A percentile compares a stretch with the other conserved stretches of the same genome.
Evolutionary conservation across 129 eudicot genomes (phyloP).

Genomic region (Mikania micrantha): DNA sequence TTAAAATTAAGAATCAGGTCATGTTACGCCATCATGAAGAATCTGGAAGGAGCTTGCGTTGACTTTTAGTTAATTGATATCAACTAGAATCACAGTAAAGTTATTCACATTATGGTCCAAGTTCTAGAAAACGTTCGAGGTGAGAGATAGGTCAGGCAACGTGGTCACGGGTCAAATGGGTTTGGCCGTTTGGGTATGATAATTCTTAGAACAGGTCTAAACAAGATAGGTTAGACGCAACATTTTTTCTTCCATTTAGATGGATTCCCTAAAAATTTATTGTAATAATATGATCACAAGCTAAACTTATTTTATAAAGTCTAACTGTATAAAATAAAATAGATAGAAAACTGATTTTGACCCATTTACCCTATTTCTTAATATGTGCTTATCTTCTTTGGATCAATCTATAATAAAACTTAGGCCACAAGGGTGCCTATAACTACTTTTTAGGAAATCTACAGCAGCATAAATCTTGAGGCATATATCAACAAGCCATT

Average conservation of each 20-base stretch:
- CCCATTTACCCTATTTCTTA: neutral
- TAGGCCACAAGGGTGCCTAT: conserved; percentile 6
- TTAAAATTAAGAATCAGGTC: conserved; percentile 3
- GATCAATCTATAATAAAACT: conserved; percentile 12
- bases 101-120: neutral
- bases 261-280: neutral
- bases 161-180: neutral
- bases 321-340: neutral
- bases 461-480: neutral
- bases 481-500: conserved; percentile 6
- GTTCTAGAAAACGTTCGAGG: neutral
- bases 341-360: neutral
- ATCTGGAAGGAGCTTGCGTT: conserved; percentile 8
- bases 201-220: neutral
- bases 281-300: neutral
- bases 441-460: conserved; percentile 5
- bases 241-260: neutral
- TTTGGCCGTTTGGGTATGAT: neutral
- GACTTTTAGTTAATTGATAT: conserved; percentile 9
- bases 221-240: neutral
- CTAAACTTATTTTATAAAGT: neutral
- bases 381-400: conserved; percentile 5
- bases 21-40: conserved; percentile 1
- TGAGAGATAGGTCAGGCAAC: neutral
- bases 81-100: neutral